A percentile compares a stretch with the other conserved stretches of the same genome.
Evolutionary conservation across 805 yeast genomes (phyloP).

Genomic region (Starmerella tilneyi): DNA sequence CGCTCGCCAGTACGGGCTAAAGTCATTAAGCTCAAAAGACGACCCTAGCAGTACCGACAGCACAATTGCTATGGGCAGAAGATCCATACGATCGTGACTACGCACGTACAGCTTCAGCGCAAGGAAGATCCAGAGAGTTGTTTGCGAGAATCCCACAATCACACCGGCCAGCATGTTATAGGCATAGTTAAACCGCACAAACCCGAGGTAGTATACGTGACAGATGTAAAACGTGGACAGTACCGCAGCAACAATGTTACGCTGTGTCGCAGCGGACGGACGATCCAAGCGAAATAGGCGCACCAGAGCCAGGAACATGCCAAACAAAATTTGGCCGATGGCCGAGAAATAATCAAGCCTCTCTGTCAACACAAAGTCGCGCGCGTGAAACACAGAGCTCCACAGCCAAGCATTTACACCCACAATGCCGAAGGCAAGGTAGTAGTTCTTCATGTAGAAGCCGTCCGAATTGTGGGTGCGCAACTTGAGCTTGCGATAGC

Average conservation of each 20-base stretch:
- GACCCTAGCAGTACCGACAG: constrained; percentile 55
- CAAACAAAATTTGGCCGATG: constrained; percentile 73
- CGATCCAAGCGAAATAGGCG: constrained; percentile 53
- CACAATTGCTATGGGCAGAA: constrained; percentile 46
- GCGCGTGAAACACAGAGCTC: constrained; percentile 75
- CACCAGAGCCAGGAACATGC: constrained; percentile 57
- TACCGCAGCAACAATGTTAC: constrained; percentile 34
- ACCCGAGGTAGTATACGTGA: constrained; percentile 56
- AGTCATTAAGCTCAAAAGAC: constrained; percentile 86
- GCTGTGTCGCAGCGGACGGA: constrained; percentile 25
- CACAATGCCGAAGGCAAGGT: constrained; percentile 44
- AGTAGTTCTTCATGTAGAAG: constrained; percentile 27
- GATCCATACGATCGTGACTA: constrained; percentile 32
- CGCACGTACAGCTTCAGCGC: constrained; percentile 26
- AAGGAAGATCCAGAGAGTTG: constrained; percentile 40
- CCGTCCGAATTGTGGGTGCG: constrained; percentile 24
- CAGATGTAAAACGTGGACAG: constrained; percentile 40
- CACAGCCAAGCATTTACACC: constrained; percentile 84
- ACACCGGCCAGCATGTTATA: constrained; percentile 91
- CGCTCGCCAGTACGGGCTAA: constrained; percentile 57
- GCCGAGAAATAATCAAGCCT: constrained; percentile 87
- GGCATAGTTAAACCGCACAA: constrained; percentile 74
- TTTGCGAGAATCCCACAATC: constrained; percentile 64
- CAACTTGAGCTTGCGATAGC: constrained; percentile 34
- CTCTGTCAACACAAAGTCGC: constrained; percentile 74